Percentiles rank a stretch among this genome's conserved stretches.
Evolutionary conservation across 345 rosid species (phyloP).

Genomic region (Microcos paniculata): DNA sequence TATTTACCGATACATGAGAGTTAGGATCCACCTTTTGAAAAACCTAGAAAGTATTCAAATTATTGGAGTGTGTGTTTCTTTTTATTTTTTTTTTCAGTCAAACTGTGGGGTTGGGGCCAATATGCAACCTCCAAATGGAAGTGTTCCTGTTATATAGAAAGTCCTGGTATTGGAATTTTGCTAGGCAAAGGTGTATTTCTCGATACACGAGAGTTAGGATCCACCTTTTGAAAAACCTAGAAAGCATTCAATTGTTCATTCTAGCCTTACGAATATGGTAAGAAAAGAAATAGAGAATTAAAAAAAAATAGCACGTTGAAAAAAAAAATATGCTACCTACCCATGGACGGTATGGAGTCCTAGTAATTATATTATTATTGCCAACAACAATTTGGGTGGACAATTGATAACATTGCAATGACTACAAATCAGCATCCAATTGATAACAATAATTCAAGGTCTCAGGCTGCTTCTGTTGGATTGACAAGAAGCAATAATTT

Average conservation of each 20-base stretch:
- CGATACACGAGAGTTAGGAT: constrained; percentile 43
- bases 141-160: constrained; percentile 52
- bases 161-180: constrained; percentile 24
- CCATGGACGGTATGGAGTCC: too few relatives aligned
- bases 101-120: constrained; percentile 32
- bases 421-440: constrained; percentile 38
- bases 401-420: too few relatives aligned
- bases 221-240: too few relatives aligned
- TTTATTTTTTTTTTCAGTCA: constrained; percentile 38
- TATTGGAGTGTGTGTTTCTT: too few relatives aligned
- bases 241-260: too few relatives aligned
- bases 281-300: too few relatives aligned
- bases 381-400: too few relatives aligned
- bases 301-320: too few relatives aligned
- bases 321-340: too few relatives aligned
- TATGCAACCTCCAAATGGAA: constrained; percentile 47
- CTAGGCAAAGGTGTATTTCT: constrained; percentile 30
- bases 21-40: constrained; percentile 47
- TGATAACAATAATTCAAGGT: constrained; percentile 27
- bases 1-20: constrained; percentile 37
- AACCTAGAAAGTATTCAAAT: too few relatives aligned
- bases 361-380: too few relatives aligned
- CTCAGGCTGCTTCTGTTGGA: constrained; percentile 34
- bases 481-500: constrained; percentile 33
- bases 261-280: too few relatives aligned